Base-by-base conservation (phyloP, 2,329 filamentous ascomycete genomes). In the Ceratocystis lukuohia region DNA sequence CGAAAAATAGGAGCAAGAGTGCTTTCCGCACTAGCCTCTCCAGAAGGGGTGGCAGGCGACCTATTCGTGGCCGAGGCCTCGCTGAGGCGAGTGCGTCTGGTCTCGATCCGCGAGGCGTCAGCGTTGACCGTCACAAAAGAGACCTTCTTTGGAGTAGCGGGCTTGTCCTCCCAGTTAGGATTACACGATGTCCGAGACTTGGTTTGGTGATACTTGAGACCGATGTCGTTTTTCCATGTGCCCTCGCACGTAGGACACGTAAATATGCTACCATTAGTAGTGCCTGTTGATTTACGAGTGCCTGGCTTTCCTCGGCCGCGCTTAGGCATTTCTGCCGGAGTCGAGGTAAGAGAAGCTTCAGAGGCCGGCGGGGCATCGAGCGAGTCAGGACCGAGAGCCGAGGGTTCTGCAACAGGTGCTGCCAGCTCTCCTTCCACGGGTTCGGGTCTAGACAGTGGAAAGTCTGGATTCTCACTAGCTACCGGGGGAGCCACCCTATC, bases 181-280 rank as follows among this genome's bases (percentile, higher is more conserved):
- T 85, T 85, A 70, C 83, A 85, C 15, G 76, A 25, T 2, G 80
- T 80, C 67, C 76, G 76, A 0, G 82, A 81, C 70, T 84, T 84
- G 44, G 79, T 79, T 15, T 80, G 73, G 69, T 85, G 83, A 70
- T 85, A 85, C 63, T 83, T 82, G 17, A 85, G 74, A 0, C 83
- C 83, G 59, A 82, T 75, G 44, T 80, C 76, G 64, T 85, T 85
- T 72, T 84, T 84, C 82, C 82, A 85, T 10, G 73, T 74, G 2
- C 77, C 78, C 8, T 78, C 78, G 67, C 83, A 85, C 56, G 78
- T 80, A 8, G 81, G 77, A 68, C 83, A 85, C 22, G 73, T 75
- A 70, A 75, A 83, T 1, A 74, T 70, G 33, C 74, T 74, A 17
- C 69, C 66, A 44, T 59, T 67, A n/a, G 71, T 62, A 4, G 57